phyloP scores from a whole-genome alignment of 768 basidiomycete species.

The Leccinum disarticulatum region DNA sequence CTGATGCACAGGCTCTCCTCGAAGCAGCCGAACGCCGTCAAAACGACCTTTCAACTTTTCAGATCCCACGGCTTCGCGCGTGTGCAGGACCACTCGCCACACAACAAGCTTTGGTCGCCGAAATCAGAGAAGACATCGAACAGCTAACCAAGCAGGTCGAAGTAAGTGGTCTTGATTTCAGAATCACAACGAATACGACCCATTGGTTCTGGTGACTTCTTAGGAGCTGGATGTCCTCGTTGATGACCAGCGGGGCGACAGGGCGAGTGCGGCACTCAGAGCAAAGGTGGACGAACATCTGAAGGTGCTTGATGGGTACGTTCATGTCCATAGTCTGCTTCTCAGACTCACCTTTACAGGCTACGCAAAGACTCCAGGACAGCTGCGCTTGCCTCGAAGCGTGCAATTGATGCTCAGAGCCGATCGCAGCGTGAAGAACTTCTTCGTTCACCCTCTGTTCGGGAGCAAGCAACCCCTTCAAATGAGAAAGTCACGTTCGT shows the following conservation, averaged over 20 bases:
- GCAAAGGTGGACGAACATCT: constrained; percentile 50
- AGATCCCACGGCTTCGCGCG: constrained; percentile 69
- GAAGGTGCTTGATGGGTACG: constrained; percentile 51
- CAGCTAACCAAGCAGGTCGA: constrained; percentile 64
- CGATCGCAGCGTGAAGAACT: constrained; percentile 69
- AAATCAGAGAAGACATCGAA: constrained; percentile 76
- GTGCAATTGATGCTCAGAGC: constrained; percentile 60
- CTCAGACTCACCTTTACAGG: constrained; percentile 34
- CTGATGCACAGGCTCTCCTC: constrained; percentile 51
- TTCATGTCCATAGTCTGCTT: constrained; percentile 6
- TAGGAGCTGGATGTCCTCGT: constrained; percentile 69
- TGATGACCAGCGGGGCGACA: constrained; percentile 68
- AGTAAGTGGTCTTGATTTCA: constrained; percentile 37
- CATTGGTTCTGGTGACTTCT: background rate
- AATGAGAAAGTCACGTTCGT: constrained; percentile 67
- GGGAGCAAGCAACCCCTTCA: constrained; percentile 41
- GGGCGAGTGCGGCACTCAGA: constrained; percentile 47
- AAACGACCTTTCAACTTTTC: constrained; percentile 63
- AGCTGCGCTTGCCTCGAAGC: constrained; percentile 74
- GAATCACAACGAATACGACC: background rate
- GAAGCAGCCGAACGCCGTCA: constrained; percentile 53
- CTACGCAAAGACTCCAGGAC: constrained; percentile 61
- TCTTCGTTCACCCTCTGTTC: constrained; percentile 48
- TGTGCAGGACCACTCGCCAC: constrained; percentile 68
- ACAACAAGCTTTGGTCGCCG: constrained; percentile 74